Conservation (phyloP, 2,329 filamentous ascomycete species). For the Microdochium bolleyi region DNA sequence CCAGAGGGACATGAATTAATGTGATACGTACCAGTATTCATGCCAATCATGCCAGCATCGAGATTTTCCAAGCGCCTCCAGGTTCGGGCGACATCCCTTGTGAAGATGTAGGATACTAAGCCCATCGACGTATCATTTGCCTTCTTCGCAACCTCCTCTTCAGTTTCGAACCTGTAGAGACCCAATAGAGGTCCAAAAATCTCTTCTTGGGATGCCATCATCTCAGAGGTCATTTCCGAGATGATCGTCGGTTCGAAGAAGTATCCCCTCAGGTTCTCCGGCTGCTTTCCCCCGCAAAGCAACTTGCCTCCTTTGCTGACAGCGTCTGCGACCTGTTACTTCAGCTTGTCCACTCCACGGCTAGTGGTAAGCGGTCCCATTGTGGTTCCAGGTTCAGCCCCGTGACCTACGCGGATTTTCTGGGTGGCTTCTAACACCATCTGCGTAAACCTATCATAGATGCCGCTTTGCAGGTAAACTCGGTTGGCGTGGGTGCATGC, state of each 20-base stretch:
- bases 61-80: constrained; percentile 37
- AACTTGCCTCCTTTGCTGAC: constrained; percentile 11
- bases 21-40: constrained; percentile 42
- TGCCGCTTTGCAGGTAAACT: constrained; percentile 8
- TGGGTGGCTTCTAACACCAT: background rate
- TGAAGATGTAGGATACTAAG: constrained; percentile 20
- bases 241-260: constrained; percentile 68
- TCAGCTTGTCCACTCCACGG: constrained; percentile 22
- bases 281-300: constrained; percentile 44
- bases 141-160: constrained; percentile 21
- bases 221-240: constrained; percentile 31
- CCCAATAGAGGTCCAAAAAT: constrained; percentile 10
- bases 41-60: constrained; percentile 58
- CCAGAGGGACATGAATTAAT: too few relatives aligned
- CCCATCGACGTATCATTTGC: constrained; percentile 26
- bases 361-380: constrained; percentile 26
- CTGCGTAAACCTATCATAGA: background rate
- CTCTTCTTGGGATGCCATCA: constrained; percentile 10
- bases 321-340: constrained; percentile 12
- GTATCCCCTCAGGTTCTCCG: constrained; percentile 47
- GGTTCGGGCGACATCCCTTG: constrained; percentile 20
- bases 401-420: constrained; percentile 7
- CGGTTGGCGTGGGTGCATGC: constrained; percentile 45
- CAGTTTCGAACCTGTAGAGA: constrained; percentile 15
- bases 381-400: constrained; percentile 17